Conservation (phyloP, 2,329 filamentous ascomycete species). For the Aspergillus viridinutans region DNA sequence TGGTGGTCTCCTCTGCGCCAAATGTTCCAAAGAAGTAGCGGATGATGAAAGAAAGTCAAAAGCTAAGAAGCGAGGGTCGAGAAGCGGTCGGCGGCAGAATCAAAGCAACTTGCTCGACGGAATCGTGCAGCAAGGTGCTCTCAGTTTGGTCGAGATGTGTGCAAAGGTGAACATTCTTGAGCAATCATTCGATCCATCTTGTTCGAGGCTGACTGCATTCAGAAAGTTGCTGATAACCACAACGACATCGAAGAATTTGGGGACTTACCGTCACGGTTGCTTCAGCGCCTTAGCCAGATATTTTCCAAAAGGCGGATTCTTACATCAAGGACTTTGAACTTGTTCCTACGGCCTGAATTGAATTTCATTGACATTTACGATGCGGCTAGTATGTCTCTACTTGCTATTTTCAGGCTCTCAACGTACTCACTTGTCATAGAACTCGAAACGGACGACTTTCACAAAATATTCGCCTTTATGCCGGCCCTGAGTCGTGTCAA, state of each 20-base stretch:
- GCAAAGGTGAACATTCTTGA: slow-evolving; percentile 44
- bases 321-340: slow-evolving; percentile 43
- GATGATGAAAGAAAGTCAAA: slow-evolving; percentile 59
- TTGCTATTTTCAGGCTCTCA: slow-evolving; percentile 3
- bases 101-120: slow-evolving; percentile 86
- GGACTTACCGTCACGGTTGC: slow-evolving; percentile 54
- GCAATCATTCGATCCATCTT: not conserved
- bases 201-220: slow-evolving; percentile 14
- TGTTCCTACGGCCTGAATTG: slow-evolving; percentile 51
- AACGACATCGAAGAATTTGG: slow-evolving; percentile 63
- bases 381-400: slow-evolving; percentile 47
- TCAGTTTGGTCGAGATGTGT: slow-evolving; percentile 51
- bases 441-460: slow-evolving; percentile 70
- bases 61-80: slow-evolving; percentile 52
- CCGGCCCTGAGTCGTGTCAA: slow-evolving; percentile 67
- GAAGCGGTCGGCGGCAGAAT: slow-evolving; percentile 65
- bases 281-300: slow-evolving; percentile 59
- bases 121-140: slow-evolving; percentile 40
- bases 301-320: slow-evolving; percentile 60
- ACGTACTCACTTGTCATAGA: slow-evolving; percentile 43
- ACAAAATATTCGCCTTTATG: slow-evolving; percentile 73
- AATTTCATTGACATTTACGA: slow-evolving; percentile 58
- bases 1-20: slow-evolving; percentile 79
- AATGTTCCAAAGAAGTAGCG: slow-evolving; percentile 71
- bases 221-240: slow-evolving; percentile 60